Percentiles rank a stretch among this genome's conserved stretches.
Evolutionary conservation across 495 filamentous ascomycete genomes (phyloP).

Genomic region (Penicillium odoratum): DNA sequence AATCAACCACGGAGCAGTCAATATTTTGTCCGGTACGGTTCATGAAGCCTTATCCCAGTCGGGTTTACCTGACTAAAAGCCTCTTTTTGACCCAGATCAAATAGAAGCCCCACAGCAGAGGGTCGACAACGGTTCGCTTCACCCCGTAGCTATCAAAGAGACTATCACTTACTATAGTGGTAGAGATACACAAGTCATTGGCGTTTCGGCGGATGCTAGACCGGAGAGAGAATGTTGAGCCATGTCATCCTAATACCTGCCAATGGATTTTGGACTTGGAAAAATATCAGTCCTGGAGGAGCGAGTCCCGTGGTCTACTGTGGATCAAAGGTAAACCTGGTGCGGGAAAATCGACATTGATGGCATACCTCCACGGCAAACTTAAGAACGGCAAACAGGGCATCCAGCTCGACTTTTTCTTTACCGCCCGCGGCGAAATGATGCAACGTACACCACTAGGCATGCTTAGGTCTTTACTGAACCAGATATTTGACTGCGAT

Average conservation of each 20-base stretch:
- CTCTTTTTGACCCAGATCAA: too few relatives aligned
- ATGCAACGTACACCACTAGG: conserved; percentile 18
- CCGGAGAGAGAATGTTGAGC: conserved; percentile 18
- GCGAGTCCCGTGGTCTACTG: conserved; percentile 27
- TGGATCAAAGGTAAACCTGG: conserved; percentile 55
- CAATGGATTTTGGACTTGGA: conserved; percentile 36
- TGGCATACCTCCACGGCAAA: conserved; percentile 22
- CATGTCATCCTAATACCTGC: conserved; percentile 33
- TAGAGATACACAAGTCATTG: conserved; percentile 11
- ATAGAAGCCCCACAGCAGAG: too few relatives aligned
- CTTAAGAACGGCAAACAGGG: conserved; percentile 4
- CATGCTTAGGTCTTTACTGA: conserved; percentile 19
- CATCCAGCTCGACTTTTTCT: conserved; percentile 19
- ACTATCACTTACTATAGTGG: neutral
- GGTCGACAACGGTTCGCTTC: too few relatives aligned
- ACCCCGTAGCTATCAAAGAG: too few relatives aligned
- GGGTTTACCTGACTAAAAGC: too few relatives aligned
- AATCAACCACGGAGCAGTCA: too few relatives aligned
- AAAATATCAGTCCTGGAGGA: conserved; percentile 36
- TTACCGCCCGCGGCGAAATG: conserved; percentile 16
- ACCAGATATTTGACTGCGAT: conserved; percentile 13
- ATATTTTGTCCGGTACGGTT: too few relatives aligned
- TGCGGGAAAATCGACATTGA: conserved; percentile 50
- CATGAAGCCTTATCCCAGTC: too few relatives aligned
- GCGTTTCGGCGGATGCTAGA: conserved; percentile 17